Evolutionary conservation across 2,329 filamentous ascomycete genomes (phyloP).

Genomic region (Ramularia endophylla): DNA sequence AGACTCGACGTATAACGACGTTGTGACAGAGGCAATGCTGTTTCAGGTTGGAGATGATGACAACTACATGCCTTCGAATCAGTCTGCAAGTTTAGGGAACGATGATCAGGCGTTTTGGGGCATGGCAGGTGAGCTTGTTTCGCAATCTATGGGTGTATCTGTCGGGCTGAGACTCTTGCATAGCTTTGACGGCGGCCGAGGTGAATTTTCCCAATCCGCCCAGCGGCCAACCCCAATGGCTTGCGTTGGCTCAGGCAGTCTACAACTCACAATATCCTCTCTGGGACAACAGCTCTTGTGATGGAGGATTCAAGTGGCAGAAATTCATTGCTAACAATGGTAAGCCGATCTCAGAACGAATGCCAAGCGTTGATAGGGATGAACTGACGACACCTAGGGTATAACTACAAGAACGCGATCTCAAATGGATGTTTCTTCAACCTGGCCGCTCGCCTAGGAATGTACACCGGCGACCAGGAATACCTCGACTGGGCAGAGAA

Average conservation of each 20-base stretch:
- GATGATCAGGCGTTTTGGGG: slow-evolving; percentile 27
- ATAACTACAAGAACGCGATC: slow-evolving; percentile 44
- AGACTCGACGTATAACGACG: slow-evolving; percentile 57
- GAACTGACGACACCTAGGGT: slow-evolving; percentile 19
- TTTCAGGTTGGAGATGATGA: slow-evolving; percentile 52
- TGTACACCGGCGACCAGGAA: slow-evolving; percentile 40
- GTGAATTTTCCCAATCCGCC: slow-evolving; percentile 43
- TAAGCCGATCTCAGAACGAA: background rate
- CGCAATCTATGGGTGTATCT: slow-evolving; percentile 28
- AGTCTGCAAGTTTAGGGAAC: slow-evolving; percentile 42
- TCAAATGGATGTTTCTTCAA: slow-evolving; percentile 51
- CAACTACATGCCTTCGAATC: slow-evolving; percentile 53
- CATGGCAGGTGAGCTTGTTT: too few species aligned
- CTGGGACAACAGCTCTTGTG: slow-evolving; percentile 35
- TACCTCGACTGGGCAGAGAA: slow-evolving; percentile 58
- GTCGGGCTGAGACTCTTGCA: slow-evolving; percentile 23
- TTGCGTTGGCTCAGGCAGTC: slow-evolving; percentile 38
- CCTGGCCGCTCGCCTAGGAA: slow-evolving; percentile 38
- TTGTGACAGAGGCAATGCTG: slow-evolving; percentile 52
- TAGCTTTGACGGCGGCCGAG: slow-evolving; percentile 51
- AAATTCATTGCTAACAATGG: slow-evolving; percentile 45
- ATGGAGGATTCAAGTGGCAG: slow-evolving; percentile 31
- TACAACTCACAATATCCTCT: slow-evolving; percentile 36
- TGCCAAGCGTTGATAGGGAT: background rate
- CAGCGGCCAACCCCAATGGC: slow-evolving; percentile 37